Base-by-base conservation (phyloP, 2,329 filamentous ascomycete genomes). In the Thelonectria olida region DNA sequence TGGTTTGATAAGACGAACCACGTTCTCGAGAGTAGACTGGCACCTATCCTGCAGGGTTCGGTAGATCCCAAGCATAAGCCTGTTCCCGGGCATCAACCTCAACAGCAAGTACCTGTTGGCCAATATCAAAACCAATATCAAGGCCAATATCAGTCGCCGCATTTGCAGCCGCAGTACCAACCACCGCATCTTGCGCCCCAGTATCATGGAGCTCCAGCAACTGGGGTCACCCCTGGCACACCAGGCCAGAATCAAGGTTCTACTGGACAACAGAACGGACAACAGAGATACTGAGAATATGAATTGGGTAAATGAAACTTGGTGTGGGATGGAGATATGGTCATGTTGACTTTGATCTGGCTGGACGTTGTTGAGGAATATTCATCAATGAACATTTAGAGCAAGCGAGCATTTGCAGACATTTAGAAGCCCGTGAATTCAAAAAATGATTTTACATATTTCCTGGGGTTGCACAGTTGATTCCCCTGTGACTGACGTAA, bases 1-100 rank as follows among this genome's bases (percentile, higher is more conserved):
- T 77, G 75, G 72, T 50, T 78, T 12, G 74, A 72, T 51, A 78
- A 75, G 67, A 78, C 76, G 23, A 73, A 72, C 22, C 70, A 75
- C 45, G 72, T 71, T 12, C 62, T 79, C 20, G 76, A 78, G 62
- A 75, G 67, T 47, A 75, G 68, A 31, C 61, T 76, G 44, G 75
- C 72, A 20, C 67, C 73, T 3, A 73, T 75, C 39, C 52, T 74
- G 45, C 74, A 75, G 41, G 63, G 64, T 3, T 63, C 52, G 7
- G 41, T 39, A 13, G 53, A 57, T n/a, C 23, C 47, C n/a, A 61
- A 45, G 17, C 48, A 67, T 47, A 62, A 58, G 27, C 66, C 61
- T 22, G 54, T 13, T 3, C 23, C 45, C 15, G 61, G 34, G 39
- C 50, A 23, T 48, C 22, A 61, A 12, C 12, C 31, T 15, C 65